Evolutionary conservation across 2,329 filamentous ascomycete genomes (phyloP).

Genomic region (Sporothrix luriei): DNA sequence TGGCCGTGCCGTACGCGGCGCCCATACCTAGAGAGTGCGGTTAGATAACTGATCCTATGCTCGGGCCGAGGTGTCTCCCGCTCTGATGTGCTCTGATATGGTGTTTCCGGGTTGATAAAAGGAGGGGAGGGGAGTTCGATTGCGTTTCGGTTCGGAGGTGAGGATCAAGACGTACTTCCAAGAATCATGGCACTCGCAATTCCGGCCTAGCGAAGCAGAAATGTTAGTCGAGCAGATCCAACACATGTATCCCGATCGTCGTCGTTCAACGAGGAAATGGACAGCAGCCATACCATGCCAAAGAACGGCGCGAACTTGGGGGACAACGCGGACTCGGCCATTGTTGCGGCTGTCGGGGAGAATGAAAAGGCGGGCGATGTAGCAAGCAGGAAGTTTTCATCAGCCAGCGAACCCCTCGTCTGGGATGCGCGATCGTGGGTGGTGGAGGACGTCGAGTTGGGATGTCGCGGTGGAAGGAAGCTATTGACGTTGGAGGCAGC

Average conservation of each 20-base stretch:
- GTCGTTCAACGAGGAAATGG: neutral
- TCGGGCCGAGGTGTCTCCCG: neutral
- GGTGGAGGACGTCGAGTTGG: neutral
- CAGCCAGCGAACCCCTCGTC: neutral
- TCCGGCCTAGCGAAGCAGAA: constrained; percentile 58
- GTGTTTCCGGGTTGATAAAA: constrained; percentile 36
- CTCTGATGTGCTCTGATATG: neutral
- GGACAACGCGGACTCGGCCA: constrained; percentile 61
- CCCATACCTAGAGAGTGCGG: constrained; percentile 57
- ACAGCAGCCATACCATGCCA: constrained; percentile 70
- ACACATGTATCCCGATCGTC: neutral
- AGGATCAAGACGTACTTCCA: constrained; percentile 62
- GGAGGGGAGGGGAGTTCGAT: neutral
- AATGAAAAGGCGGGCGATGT: neutral
- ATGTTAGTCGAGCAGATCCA: neutral
- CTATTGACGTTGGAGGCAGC: constrained; percentile 28
- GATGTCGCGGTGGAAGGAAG: constrained; percentile 28
- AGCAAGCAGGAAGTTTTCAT: neutral
- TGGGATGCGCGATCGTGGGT: constrained; percentile 8
- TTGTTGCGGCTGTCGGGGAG: constrained; percentile 26
- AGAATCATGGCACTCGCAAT: constrained; percentile 83
- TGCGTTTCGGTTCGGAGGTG: constrained; percentile 33
- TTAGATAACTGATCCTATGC: neutral
- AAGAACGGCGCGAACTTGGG: constrained; percentile 87
- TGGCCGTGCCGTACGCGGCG: constrained; percentile 84